phyloP scores from a whole-genome alignment of 345 rosid species.

The Carallia brachiata region DNA sequence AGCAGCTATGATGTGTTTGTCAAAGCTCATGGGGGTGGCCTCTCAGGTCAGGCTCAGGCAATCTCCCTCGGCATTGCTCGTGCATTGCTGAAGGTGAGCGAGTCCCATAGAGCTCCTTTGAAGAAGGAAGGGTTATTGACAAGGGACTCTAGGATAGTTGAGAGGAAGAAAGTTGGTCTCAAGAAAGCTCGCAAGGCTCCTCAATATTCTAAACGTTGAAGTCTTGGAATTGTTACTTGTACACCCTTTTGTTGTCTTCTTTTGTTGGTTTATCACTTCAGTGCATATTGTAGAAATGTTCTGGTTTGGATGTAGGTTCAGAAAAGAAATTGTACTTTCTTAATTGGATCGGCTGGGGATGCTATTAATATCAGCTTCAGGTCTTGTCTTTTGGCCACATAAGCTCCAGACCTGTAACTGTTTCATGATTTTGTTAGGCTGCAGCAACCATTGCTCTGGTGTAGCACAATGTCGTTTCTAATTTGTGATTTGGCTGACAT shows the following conservation, averaged over 20 bases:
- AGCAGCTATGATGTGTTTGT: conserved; percentile 79
- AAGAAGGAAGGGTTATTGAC: conserved; percentile 82
- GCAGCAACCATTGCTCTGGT: too few species aligned
- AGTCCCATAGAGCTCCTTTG: conserved; percentile 64
- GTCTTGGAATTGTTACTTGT: conserved; percentile 3
- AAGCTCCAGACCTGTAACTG: too few species aligned
- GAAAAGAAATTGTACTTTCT: too few species aligned
- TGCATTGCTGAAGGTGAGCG: conserved; percentile 78
- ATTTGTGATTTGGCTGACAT: too few species aligned
- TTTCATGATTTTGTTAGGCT: too few species aligned
- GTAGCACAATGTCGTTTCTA: too few species aligned
- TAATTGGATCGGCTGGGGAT: too few species aligned
- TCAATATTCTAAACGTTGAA: conserved; percentile 82
- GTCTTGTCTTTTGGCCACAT: too few species aligned
- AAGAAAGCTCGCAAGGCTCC: conserved; percentile 97
- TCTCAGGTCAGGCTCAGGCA: conserved; percentile 97
- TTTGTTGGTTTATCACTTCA: not conserved
- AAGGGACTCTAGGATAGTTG: conserved; percentile 83
- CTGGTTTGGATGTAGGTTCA: too few species aligned
- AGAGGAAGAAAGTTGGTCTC: conserved; percentile 93
- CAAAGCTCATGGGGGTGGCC: conserved; percentile 95
- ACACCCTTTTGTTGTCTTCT: not conserved
- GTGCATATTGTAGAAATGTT: too few species aligned
- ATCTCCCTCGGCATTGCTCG: conserved; percentile 88
- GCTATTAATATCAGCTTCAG: too few species aligned